Percentiles rank a stretch among this genome's conserved stretches.
These are phyloP conservation scores for Arthrobotrys musiformis DNA, from an alignment of 2,329 filamentous ascomycete genomes.

Conservation along the genomic window DNA sequence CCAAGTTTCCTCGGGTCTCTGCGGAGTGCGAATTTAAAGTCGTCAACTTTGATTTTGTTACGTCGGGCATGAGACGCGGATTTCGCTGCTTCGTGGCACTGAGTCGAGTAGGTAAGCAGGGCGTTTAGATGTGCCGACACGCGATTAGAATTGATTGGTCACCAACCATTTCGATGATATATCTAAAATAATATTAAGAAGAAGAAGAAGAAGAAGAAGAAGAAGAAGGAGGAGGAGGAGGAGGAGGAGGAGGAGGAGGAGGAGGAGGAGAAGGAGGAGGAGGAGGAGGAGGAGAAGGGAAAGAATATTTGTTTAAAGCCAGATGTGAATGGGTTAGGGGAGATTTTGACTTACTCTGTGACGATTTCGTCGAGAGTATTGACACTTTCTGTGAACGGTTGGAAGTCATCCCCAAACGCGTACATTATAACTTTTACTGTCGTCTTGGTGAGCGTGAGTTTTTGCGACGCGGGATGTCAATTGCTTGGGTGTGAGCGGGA, in stretches of 20 bases:
- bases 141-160: not conserved
- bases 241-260: too few species aligned
- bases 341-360: conserved; percentile 95
- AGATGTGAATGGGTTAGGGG: too few species aligned
- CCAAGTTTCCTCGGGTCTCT: conserved; percentile 87
- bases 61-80: conserved; percentile 86
- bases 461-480: not conserved
- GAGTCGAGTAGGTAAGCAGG: not conserved
- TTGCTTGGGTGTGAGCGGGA: not conserved
- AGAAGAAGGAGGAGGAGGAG: too few species aligned
- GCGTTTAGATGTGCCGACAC: not conserved
- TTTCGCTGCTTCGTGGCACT: conserved; percentile 75
- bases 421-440: conserved; percentile 79
- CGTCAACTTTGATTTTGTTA: conserved; percentile 97
- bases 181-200: conserved; percentile 9
- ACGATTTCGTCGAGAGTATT: conserved; percentile 92
- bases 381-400: conserved; percentile 84
- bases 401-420: conserved; percentile 80
- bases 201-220: too few species aligned
- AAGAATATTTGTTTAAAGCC: too few species aligned
- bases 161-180: conserved; percentile 35
- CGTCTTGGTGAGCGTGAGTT: conserved; percentile 27
- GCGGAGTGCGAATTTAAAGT: conserved; percentile 93
- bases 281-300: too few species aligned
- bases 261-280: too few species aligned